Percentiles rank a stretch among this genome's conserved stretches.
Evolutionary conservation across 1,284 basidiomycete genomes (phyloP).

Genomic region (Stygiomarasmius scandens): DNA sequence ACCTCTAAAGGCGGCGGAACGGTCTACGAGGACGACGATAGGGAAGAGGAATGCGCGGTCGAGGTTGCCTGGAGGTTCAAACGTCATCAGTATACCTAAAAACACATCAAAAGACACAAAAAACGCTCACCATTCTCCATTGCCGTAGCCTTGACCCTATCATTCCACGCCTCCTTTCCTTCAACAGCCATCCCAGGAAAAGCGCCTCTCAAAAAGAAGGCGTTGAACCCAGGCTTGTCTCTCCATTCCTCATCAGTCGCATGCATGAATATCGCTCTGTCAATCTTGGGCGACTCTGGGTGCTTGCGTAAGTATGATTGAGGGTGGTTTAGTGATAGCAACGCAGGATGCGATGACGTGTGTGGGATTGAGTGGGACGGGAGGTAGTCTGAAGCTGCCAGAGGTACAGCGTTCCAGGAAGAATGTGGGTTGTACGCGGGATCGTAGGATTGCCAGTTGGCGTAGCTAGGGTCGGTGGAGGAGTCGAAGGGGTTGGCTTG

Average conservation of each 20-base stretch:
- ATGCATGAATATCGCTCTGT: constrained; percentile 73
- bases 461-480: background rate
- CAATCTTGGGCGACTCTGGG: constrained; percentile 50
- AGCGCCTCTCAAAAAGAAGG: constrained; percentile 74
- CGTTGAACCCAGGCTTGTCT: constrained; percentile 72
- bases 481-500: background rate
- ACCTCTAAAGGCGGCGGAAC: constrained; percentile 75
- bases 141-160: constrained; percentile 57
- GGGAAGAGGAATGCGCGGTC: constrained; percentile 62
- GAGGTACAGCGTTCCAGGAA: background rate
- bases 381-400: background rate
- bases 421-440: background rate
- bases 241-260: constrained; percentile 63
- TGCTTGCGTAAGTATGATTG: constrained; percentile 19
- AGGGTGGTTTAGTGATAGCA: background rate
- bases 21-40: constrained; percentile 65
- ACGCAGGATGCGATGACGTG: constrained; percentile 16
- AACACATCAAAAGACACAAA: constrained; percentile 18
- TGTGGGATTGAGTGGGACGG: background rate
- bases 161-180: constrained; percentile 68
- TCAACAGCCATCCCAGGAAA: constrained; percentile 76
- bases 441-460: background rate
- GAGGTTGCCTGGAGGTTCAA: no score
- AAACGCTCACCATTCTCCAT: no score
- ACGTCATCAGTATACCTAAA: no score